phyloP scores from a whole-genome alignment of 805 yeast genomes.

The Suhomyces sp. region DNA sequence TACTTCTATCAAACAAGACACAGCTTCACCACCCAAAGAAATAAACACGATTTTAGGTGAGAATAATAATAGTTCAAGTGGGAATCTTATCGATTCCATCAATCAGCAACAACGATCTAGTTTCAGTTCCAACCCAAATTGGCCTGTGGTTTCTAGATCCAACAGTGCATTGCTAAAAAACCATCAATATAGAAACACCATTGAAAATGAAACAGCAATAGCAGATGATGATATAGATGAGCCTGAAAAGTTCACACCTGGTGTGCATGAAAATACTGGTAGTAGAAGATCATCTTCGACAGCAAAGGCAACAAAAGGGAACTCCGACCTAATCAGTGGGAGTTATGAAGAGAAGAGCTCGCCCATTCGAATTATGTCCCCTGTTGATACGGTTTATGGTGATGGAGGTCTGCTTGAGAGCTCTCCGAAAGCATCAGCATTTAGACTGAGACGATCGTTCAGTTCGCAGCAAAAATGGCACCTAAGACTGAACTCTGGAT shows the following conservation, averaged over 20 bases:
- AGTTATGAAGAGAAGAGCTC: constrained; percentile 6
- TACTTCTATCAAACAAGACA: neutral
- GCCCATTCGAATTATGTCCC: constrained; percentile 8
- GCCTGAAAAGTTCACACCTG: neutral
- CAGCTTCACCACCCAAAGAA: constrained; percentile 6
- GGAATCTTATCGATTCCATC: constrained; percentile 23
- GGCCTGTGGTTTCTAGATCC: constrained; percentile 13
- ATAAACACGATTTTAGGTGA: constrained; percentile 9
- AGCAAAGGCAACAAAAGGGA: neutral
- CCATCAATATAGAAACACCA: constrained; percentile 11
- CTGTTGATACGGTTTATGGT: constrained; percentile 5
- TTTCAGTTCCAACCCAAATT: constrained; percentile 10
- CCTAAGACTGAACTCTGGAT: neutral
- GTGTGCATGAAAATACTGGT: neutral
- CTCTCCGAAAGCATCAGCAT: constrained; percentile 3
- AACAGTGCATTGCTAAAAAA: constrained; percentile 6
- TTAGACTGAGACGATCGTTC: neutral
- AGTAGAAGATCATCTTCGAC: constrained; percentile 4
- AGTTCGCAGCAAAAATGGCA: constrained; percentile 1
- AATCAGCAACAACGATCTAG: constrained; percentile 20
- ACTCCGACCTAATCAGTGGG: constrained; percentile 1
- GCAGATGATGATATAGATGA: constrained; percentile 22
- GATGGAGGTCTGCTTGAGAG: constrained; percentile 1
- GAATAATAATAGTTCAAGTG: constrained; percentile 16
- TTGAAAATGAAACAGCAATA: constrained; percentile 20